Base-by-base conservation (phyloP, 345 rosid species). In the Citrus unshiu region DNA sequence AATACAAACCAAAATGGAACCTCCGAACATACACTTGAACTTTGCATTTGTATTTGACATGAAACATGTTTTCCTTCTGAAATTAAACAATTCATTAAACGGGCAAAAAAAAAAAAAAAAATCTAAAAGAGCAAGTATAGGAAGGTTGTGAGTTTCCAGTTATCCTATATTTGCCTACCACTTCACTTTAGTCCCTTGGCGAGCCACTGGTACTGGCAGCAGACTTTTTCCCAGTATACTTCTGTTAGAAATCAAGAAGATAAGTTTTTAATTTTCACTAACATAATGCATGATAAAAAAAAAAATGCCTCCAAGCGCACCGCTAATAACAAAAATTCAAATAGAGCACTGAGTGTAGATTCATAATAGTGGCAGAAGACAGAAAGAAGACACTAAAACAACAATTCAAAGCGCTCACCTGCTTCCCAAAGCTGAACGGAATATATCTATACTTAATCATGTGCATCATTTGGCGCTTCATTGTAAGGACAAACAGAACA, bases 361-460 rank as follows among this genome's bases (percentile, higher is more conserved):
- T 22, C 30, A 32, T 4, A 35, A 58, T 6, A 62, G 64, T 25
- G 57, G 54, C 51, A n/a, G 46, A 62, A 75, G 70, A 21, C 65
- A n/a, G 54, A 16, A 56, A 8, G 27, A 32, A 21, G 68, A 35
- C 1, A 27, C 67, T 46, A 60, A 37, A 27, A 68, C 19, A 9
- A 27, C 65, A 70, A 63, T 56, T 77, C 25, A 39, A 59, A 79
- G 57, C 27, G 4, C 68, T 78, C 63, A 90, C 95, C 95, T 93
- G 93, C 82, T 91, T 93, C 51, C 97, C 93, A 61, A 90, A 7
- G 84, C 83, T 86, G 86, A 88, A 85, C 2, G 93, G 93, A 40
- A 91, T 66, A 79, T 91, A 91, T 78, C 82, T 89, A 84, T 91
- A 88, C 78, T 91, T 92, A 81, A 93, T 89, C 95, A 93, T 89